phyloP scores from a whole-genome alignment of 495 filamentous ascomycete species.

The Penicillium longicatenatum region DNA sequence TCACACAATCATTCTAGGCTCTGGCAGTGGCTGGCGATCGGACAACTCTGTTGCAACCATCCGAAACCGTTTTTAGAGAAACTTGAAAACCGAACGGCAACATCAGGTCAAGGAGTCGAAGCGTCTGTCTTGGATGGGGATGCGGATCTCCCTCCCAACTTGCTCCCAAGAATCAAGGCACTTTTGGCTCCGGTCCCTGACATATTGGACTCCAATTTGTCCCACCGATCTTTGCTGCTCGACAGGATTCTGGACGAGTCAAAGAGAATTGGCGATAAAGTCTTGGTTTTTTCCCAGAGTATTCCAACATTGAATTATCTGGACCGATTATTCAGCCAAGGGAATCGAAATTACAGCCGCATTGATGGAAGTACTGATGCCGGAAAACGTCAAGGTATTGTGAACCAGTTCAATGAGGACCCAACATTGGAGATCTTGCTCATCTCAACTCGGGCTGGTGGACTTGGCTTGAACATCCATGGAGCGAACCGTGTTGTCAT shows the following conservation, averaged over 20 bases:
- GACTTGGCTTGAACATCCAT: conserved; percentile 77
- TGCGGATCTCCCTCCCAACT: conserved; percentile 29
- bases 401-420: conserved; percentile 65
- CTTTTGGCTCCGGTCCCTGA: conserved; percentile 34
- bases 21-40: conserved; percentile 54
- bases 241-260: conserved; percentile 65
- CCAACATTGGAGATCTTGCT: conserved; percentile 59
- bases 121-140: conserved; percentile 20
- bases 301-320: conserved; percentile 70
- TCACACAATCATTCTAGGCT: conserved; percentile 23
- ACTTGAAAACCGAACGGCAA: conserved; percentile 30
- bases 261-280: conserved; percentile 63
- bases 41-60: conserved; percentile 75
- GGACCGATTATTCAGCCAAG: conserved; percentile 50
- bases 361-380: conserved; percentile 67
- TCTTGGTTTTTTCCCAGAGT: conserved; percentile 76
- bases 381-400: conserved; percentile 55
- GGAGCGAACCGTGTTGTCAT: conserved; percentile 89
- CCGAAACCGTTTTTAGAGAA: conserved; percentile 64
- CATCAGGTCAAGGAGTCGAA: background rate
- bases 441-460: conserved; percentile 82
- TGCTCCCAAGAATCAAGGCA: conserved; percentile 27
- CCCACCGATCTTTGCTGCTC: conserved; percentile 68
- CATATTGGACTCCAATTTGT: conserved; percentile 45
- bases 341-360: conserved; percentile 48